Evolutionary conservation across 23 red algal genomes (phyloP), one percentile per base, ranked within the genome.

Genomic region (Cyanidiococcus yangmingshanensis): DNA sequence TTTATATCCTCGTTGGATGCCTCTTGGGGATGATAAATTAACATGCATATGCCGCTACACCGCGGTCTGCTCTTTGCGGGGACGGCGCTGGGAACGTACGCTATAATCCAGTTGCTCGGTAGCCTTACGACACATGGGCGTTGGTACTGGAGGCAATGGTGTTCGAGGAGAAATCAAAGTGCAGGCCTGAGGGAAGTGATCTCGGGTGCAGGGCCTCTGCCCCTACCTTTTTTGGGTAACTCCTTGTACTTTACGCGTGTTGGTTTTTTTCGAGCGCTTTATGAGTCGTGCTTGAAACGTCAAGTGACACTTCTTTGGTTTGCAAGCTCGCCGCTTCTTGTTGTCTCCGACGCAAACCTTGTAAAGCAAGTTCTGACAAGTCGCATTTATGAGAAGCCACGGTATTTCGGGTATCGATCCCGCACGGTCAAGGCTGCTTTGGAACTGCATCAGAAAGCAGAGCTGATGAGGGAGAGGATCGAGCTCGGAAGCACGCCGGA

Each of bases 341-440:
- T 97, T 1, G 80, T 97, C 0, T 90, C 86, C 24, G 93, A 90
- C 58, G 77, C 79, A 16, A 12, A 59, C 0, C 75, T 68, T 2
- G 84, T 97, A 16, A 80, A 87, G 34, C 76, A 75, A 51, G 93
- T 97, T 29, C 67, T 87, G 33, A 80, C 83, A 32, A 85, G 88
- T 29, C 77, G 77, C 37, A 45, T 80, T 39, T 97, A 89, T 57
- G 63, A 58, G 32, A 97, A 97, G 63, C 93, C 93, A 59, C 84
- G 79, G 45, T 97, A 97, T 78, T 97, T 97, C 82, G 93, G 93
- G 37, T 97, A 97, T 71, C 84, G 87, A 26, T 97, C 93, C 1
- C 79, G 41, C 3, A 80, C 84, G 1, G 79, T 97, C n/a, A 85
- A 57, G 37, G 82, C 68, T 16, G 88, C 93, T 12, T 83, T 97